phyloP scores from a whole-genome alignment of 257 asterid species.

The Eucommia ulmoides region DNA sequence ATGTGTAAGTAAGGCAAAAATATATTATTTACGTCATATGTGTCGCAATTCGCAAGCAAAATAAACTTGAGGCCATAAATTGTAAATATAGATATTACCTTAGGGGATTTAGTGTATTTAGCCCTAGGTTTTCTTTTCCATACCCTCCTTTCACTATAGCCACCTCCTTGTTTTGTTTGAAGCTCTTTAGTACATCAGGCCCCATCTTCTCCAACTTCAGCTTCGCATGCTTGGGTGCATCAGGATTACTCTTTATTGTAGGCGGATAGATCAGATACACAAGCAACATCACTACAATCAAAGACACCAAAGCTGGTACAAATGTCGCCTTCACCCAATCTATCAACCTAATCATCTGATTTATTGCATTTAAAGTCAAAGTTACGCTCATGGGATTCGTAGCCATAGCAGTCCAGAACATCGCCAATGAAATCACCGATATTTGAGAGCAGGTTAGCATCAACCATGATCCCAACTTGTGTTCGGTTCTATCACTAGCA shows the following conservation, averaged over 20 bases:
- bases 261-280: constrained; percentile 80
- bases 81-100: too few species aligned
- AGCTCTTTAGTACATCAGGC: too few species aligned
- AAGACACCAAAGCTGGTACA: constrained; percentile 78
- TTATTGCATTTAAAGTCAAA: constrained; percentile 57
- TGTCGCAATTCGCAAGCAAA: too few species aligned
- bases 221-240: constrained; percentile 89
- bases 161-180: too few species aligned
- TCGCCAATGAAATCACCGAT: constrained; percentile 78
- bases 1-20: too few species aligned
- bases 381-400: constrained; percentile 92
- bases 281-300: constrained; percentile 70
- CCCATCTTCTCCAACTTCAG: constrained; percentile 91
- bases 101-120: too few species aligned
- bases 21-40: too few species aligned
- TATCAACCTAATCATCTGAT: constrained; percentile 78
- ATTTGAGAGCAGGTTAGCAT: constrained; percentile 93
- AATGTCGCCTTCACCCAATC: constrained; percentile 99
- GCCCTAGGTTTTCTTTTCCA: too few species aligned
- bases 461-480: constrained; percentile 82
- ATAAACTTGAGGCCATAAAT: too few species aligned
- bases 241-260: constrained; percentile 75
- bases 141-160: too few species aligned
- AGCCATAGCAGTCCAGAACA: constrained; percentile 98
- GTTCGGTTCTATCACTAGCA: constrained; percentile 86